These are phyloP conservation scores for Fusarium proliferatum DNA, from an alignment of 2,329 filamentous ascomycete species.

Conservation along the genomic window DNA sequence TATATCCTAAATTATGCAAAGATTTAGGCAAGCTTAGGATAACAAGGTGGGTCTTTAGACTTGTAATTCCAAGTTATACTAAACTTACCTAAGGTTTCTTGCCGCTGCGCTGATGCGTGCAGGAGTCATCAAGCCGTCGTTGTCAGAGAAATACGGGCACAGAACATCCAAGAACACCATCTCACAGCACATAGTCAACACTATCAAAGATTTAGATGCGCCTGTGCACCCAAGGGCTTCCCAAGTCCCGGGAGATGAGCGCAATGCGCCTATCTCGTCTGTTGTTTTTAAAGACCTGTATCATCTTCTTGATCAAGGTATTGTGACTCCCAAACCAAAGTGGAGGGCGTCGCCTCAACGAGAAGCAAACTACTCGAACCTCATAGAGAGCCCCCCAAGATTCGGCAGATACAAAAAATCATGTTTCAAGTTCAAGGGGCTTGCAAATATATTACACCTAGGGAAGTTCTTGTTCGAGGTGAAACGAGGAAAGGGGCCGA, in stretches of 20 bases:
- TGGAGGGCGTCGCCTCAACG: neutral
- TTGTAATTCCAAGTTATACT: neutral
- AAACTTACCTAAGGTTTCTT: neutral
- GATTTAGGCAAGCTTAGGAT: neutral
- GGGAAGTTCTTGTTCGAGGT: neutral
- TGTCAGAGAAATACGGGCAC: neutral
- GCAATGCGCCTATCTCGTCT: neutral
- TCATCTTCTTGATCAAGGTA: neutral
- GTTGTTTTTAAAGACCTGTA: neutral
- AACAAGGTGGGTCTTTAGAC: neutral
- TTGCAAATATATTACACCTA: neutral
- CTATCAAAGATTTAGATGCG: neutral
- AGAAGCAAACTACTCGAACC: neutral
- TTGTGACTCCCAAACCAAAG: neutral
- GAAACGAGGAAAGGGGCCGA: neutral
- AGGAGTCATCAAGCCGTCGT: neutral
- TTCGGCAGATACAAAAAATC: neutral
- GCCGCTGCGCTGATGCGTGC: neutral
- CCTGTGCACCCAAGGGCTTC: neutral
- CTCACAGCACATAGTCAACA: neutral
- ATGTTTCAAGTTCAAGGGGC: neutral
- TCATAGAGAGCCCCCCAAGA: neutral
- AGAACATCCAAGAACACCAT: neutral
- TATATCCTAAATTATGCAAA: neutral
- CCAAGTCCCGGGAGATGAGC: too few relatives aligned